These are phyloP conservation scores for Blastomyces percursus DNA, from an alignment of 2,329 filamentous ascomycete species.

Conservation along the genomic window DNA sequence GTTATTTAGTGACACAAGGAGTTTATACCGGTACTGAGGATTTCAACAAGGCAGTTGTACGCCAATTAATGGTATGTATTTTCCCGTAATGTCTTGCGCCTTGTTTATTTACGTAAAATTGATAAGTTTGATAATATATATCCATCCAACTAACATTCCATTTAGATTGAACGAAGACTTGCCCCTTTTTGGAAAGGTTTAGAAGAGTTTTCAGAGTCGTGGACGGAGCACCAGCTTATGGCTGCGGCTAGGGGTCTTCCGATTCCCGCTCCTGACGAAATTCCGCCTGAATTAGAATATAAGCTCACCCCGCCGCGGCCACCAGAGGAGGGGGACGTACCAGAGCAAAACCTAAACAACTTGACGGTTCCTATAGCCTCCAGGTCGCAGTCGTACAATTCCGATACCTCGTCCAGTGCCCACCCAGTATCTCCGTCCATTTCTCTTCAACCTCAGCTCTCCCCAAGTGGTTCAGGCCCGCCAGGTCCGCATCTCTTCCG, in stretches of 20 bases:
- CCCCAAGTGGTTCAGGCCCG: constrained; percentile 41
- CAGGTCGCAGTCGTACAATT: constrained; percentile 66
- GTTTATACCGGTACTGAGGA: constrained; percentile 89
- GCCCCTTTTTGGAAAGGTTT: constrained; percentile 94
- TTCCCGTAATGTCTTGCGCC: not conserved
- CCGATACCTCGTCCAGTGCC: constrained; percentile 57
- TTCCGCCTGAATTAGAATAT: constrained; percentile 56
- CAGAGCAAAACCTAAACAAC: constrained; percentile 54
- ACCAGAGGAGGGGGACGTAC: constrained; percentile 38
- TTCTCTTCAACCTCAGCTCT: constrained; percentile 19
- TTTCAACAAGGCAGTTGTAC: constrained; percentile 77
- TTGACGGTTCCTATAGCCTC: constrained; percentile 70
- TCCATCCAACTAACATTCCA: constrained; percentile 12
- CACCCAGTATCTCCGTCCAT: constrained; percentile 46
- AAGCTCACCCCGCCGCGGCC: constrained; percentile 41
- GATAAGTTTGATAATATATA: not conserved
- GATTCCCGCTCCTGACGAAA: constrained; percentile 72
- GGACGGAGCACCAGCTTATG: constrained; percentile 93
- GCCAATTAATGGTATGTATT: constrained; percentile 69
- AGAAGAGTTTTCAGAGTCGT: constrained; percentile 75
- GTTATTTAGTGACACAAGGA: constrained; percentile 85
- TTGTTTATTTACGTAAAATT: not conserved
- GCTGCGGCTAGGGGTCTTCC: constrained; percentile 75
- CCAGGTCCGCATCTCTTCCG: constrained; percentile 54
- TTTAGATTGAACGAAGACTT: constrained; percentile 80